Evolutionary conservation across 2,329 filamentous ascomycete genomes (phyloP).

Genomic region (Xylaria multiplex): DNA sequence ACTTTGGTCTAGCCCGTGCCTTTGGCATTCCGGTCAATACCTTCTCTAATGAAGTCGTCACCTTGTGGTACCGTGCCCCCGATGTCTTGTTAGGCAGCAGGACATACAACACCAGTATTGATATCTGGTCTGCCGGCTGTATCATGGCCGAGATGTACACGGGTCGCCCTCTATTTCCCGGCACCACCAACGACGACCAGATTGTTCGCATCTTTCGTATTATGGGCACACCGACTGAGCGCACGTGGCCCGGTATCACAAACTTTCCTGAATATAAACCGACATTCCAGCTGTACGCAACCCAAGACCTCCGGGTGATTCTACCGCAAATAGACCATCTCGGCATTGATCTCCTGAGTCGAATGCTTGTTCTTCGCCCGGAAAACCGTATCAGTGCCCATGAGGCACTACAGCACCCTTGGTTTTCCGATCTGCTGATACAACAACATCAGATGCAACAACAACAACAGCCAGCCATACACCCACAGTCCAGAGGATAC

Average conservation of each 20-base stretch:
- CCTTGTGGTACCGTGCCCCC: slow-evolving; percentile 95
- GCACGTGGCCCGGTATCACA: slow-evolving; percentile 93
- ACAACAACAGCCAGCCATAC: slow-evolving; percentile 54
- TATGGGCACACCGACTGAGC: slow-evolving; percentile 97
- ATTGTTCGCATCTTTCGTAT: slow-evolving; percentile 96
- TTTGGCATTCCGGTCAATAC: slow-evolving; percentile 98
- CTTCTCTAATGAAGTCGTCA: slow-evolving; percentile 97
- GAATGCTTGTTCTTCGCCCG: slow-evolving; percentile 92
- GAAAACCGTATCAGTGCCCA: slow-evolving; percentile 90
- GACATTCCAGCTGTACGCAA: slow-evolving; percentile 93
- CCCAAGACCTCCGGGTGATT: slow-evolving; percentile 87
- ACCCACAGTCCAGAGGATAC: slow-evolving; percentile 53
- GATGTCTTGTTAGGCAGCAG: slow-evolving; percentile 93
- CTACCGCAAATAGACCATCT: slow-evolving; percentile 88
- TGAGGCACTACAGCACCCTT: slow-evolving; percentile 88
- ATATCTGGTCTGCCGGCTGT: slow-evolving; percentile 98
- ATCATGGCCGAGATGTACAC: slow-evolving; percentile 99
- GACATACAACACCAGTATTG: slow-evolving; percentile 99
- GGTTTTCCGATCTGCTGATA: slow-evolving; percentile 82
- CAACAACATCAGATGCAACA: slow-evolving; percentile 62
- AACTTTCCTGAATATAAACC: slow-evolving; percentile 98
- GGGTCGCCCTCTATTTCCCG: slow-evolving; percentile 92
- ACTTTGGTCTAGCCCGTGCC: slow-evolving; percentile 92
- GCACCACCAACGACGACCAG: slow-evolving; percentile 98
- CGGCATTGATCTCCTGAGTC: slow-evolving; percentile 85